Evolutionary conservation across 192 early-diverging fungal species (phyloP), one percentile per base, ranked within the genome.

Genomic region (Phlyctochytrium planicorne): DNA sequence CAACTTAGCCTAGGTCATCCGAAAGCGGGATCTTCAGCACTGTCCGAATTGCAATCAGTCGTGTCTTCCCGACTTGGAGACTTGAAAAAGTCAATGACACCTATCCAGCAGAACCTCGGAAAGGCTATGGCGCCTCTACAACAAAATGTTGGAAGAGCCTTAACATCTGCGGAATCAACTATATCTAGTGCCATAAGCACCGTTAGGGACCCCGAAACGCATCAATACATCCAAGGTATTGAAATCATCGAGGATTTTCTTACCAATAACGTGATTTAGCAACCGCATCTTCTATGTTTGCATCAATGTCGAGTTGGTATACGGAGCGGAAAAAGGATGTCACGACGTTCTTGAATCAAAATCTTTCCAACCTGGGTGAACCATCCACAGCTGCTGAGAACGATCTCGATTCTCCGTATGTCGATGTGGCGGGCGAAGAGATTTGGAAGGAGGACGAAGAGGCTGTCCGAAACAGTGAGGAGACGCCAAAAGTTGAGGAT

Each of bases 81-180:
- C 14, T 20, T 71, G 17, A 16, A 52, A 16, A 65, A 56, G 27
- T 59, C 31, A 6, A 64, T 71, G 10, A 35, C 69, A 30, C 69
- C 69, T 23, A 34, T 71, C 10, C 62, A 65, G 47, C 63, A 62
- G 3, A 65, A 65, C 63, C 23, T 71, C 6, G 12, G 50, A 24
- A 63, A 52, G n/a, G 53, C 27, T 17, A 63, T 69, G 14, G 50
- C 68, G 33, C 68, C 68, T 30, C n/a, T 69, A 16, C 60, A 63
- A 53, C 63, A 62, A 6, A 65, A 65, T 55, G 14, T 71, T 10
- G 53, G 12, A 1, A 53, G 47, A 24, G 69, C 55, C 4, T 30
- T 71, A 17, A 30, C 23, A 4, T 52, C 63, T 40, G 69, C 69
- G 3, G 69, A 71, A 47, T 57, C 69, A 16, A 33, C 62, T 2